These are phyloP conservation scores for Gremmenia infestans DNA, from an alignment of 2,329 filamentous ascomycete species.

Conservation along the genomic window DNA sequence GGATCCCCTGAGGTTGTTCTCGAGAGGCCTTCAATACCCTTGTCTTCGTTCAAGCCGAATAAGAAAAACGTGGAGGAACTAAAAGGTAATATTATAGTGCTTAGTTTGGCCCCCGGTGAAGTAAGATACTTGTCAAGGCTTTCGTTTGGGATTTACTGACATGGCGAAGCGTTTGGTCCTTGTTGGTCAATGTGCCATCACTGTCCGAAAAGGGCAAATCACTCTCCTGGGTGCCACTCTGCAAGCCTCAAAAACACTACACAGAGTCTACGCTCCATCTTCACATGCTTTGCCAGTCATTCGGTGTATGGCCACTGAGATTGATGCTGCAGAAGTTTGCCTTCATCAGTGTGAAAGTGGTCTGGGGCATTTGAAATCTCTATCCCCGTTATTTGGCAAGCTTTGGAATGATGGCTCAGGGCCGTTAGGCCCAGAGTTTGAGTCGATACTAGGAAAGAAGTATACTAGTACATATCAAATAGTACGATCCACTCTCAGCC, in stretches of 20 bases:
- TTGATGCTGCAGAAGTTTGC: conserved; percentile 50
- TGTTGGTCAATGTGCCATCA: conserved; percentile 64
- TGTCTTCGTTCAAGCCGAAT: conserved; percentile 39
- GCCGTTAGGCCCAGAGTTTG: conserved; percentile 13
- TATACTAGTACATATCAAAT: conserved; percentile 43
- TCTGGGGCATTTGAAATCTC: conserved; percentile 48
- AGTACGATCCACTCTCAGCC: conserved; percentile 32
- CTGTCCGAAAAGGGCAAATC: conserved; percentile 55
- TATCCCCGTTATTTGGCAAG: conserved; percentile 62
- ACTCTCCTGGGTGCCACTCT: conserved; percentile 63
- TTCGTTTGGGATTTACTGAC: conserved; percentile 11
- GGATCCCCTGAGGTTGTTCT: conserved; percentile 19
- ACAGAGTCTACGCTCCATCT: conserved; percentile 60
- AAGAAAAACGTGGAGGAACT: conserved; percentile 40
- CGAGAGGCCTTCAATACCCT: conserved; percentile 36
- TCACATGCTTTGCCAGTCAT: conserved; percentile 68
- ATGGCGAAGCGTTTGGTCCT: conserved; percentile 51
- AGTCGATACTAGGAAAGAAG: conserved; percentile 15
- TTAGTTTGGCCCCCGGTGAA: conserved; percentile 46
- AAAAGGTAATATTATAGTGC: conserved; percentile 35
- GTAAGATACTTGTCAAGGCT: conserved; percentile 30
- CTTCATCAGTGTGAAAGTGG: conserved; percentile 45
- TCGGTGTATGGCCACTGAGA: conserved; percentile 40
- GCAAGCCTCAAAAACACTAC: conserved; percentile 39
- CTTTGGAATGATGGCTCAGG: conserved; percentile 54